A percentile compares a stretch with the other conserved stretches of the same genome.
These are phyloP conservation scores for Boletus reticulatus DNA, from an alignment of 768 basidiomycete genomes.

Conservation along the genomic window DNA sequence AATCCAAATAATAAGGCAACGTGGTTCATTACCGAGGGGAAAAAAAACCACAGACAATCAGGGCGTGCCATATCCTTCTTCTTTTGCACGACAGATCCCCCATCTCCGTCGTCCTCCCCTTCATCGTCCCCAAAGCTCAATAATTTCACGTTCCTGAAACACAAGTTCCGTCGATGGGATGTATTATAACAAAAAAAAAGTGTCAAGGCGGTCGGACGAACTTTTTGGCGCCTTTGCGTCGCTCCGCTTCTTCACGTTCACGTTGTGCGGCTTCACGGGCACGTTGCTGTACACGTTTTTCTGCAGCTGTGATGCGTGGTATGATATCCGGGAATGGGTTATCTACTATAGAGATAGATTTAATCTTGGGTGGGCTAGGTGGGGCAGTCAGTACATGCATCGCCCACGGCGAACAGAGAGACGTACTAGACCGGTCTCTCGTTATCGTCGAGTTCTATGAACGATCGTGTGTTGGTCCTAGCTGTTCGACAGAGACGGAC, in stretches of 20 bases:
- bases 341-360: conserved; percentile 77
- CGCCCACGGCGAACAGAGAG: neutral
- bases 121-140: conserved; percentile 85
- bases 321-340: conserved; percentile 96
- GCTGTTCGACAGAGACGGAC: neutral
- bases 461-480: neutral
- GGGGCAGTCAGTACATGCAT: neutral
- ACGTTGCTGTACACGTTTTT: conserved; percentile 79
- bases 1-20: conserved; percentile 1
- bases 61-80: conserved; percentile 84
- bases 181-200: neutral
- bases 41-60: conserved; percentile 58
- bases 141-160: conserved; percentile 76
- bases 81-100: conserved; percentile 51
- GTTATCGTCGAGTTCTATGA: conserved; percentile 65
- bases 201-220: conserved; percentile 33
- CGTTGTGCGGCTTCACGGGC: conserved; percentile 74
- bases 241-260: conserved; percentile 74
- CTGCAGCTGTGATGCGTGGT: conserved; percentile 93
- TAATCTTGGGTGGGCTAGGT: conserved; percentile 86
- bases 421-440: conserved; percentile 81
- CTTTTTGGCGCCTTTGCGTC: conserved; percentile 86
- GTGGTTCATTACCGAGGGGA: neutral
- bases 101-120: conserved; percentile 56
- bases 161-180: neutral